Percentiles rank a stretch among this genome's conserved stretches.
These are phyloP conservation scores for Malassezia caprae DNA, from an alignment of 1,284 basidiomycete genomes.

Conservation along the genomic window DNA sequence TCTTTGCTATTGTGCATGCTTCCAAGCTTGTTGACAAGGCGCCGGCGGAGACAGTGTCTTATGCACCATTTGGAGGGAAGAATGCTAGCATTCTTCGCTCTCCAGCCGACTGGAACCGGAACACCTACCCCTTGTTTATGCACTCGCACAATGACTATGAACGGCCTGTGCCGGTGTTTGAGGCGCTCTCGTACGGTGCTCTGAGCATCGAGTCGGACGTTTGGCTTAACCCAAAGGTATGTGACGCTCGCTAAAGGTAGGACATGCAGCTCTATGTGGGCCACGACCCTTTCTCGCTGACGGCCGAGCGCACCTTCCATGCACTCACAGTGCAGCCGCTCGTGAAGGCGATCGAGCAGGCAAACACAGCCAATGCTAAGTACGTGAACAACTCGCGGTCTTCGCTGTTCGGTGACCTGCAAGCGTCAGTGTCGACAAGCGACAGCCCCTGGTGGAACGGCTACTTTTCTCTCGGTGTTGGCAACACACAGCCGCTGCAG, in stretches of 20 bases:
- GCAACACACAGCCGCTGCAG: conserved; percentile 22
- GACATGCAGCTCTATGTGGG: conserved; percentile 30
- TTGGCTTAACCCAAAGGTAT: conserved; percentile 26
- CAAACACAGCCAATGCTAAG: conserved; percentile 20
- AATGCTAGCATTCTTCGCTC: conserved; percentile 15
- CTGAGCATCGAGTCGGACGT: conserved; percentile 29
- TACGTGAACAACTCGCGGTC: conserved; percentile 19
- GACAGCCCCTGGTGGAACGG: conserved; percentile 4
- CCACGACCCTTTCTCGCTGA: conserved; percentile 26
- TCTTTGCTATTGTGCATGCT: conserved; percentile 15
- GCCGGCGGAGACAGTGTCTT: neutral
- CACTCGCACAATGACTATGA: conserved; percentile 42
- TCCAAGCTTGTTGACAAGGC: neutral
- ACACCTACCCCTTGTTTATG: conserved; percentile 20
- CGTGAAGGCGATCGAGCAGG: conserved; percentile 20
- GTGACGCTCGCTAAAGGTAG: neutral
- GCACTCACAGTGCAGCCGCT: conserved; percentile 26
- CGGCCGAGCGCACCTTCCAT: conserved; percentile 24
- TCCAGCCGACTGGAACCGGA: conserved; percentile 22
- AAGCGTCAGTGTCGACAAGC: conserved; percentile 14
- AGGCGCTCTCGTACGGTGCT: conserved; percentile 28
- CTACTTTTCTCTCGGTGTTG: conserved; percentile 23
- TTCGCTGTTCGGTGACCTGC: conserved; percentile 9
- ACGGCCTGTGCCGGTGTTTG: conserved; percentile 25
- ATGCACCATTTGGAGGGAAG: conserved; percentile 13